Evolutionary conservation across 495 filamentous ascomycete species (phyloP).

Genomic region (Neurospora sp.): DNA sequence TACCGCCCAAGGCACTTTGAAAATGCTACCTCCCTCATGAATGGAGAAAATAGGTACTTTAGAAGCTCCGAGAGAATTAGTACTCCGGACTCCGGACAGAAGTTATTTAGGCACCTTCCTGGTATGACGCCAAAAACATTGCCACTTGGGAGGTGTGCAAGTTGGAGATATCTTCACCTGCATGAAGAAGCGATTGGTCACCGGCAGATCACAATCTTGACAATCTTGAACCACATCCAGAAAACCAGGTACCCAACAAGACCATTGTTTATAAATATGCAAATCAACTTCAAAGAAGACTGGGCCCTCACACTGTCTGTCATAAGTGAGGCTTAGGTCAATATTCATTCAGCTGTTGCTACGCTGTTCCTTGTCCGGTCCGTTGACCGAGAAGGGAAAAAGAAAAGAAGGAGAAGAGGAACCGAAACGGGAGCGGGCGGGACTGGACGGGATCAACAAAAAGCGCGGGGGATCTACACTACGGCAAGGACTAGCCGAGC

Average conservation of each 20-base stretch:
- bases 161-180: neutral
- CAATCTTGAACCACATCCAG: neutral
- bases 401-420: neutral
- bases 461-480: neutral
- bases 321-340: neutral
- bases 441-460: neutral
- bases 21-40: neutral
- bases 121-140: neutral
- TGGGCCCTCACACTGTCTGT: neutral
- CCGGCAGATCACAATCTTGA: neutral
- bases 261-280: neutral
- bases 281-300: neutral
- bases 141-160: neutral
- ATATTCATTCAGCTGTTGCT: neutral
- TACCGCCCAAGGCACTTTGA: neutral
- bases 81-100: neutral
- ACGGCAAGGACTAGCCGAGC: neutral
- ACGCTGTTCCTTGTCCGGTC: neutral
- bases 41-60: neutral
- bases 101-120: neutral
- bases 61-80: neutral
- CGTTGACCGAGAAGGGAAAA: neutral
- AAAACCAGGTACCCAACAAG: neutral
- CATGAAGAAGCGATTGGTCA: neutral
- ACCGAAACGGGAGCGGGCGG: neutral